These are phyloP conservation scores for Termitomyces sp. DNA, from an alignment of 768 basidiomycete species.

Conservation along the genomic window DNA sequence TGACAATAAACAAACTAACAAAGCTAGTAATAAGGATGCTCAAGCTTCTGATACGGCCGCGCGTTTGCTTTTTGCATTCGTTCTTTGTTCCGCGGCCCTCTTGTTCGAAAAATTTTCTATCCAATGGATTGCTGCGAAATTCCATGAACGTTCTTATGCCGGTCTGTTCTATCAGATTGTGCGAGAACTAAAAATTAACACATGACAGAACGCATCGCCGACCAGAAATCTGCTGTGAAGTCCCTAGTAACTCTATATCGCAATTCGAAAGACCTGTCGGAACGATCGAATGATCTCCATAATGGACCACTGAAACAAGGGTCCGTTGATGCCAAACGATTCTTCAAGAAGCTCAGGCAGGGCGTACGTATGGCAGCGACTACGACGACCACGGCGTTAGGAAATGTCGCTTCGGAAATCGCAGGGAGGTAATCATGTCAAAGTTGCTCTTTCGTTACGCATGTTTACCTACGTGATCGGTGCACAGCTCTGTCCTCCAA, in stretches of 20 bases:
- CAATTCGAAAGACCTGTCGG: slow-evolving; percentile 69
- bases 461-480: background rate
- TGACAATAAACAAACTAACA: slow-evolving; percentile 28
- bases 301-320: slow-evolving; percentile 29
- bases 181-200: background rate
- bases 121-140: slow-evolving; percentile 80
- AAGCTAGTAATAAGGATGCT: slow-evolving; percentile 24
- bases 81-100: slow-evolving; percentile 64
- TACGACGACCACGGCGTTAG: slow-evolving; percentile 70
- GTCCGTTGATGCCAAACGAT: slow-evolving; percentile 47
- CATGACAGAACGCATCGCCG: slow-evolving; percentile 64
- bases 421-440: slow-evolving; percentile 36
- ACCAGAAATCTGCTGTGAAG: slow-evolving; percentile 76
- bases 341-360: slow-evolving; percentile 67
- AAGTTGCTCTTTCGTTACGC: background rate
- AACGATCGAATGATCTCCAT: slow-evolving; percentile 58
- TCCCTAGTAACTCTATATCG: slow-evolving; percentile 72
- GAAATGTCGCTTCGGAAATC: slow-evolving; percentile 53
- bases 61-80: slow-evolving; percentile 68
- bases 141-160: slow-evolving; percentile 68
- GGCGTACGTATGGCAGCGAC: slow-evolving; percentile 71
- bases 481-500: slow-evolving; percentile 65
- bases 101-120: slow-evolving; percentile 82
- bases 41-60: slow-evolving; percentile 48
- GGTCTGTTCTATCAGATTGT: slow-evolving; percentile 2